Evolutionary conservation across 768 basidiomycete genomes (phyloP).

Genomic region (Cystobasidium tubakii): DNA sequence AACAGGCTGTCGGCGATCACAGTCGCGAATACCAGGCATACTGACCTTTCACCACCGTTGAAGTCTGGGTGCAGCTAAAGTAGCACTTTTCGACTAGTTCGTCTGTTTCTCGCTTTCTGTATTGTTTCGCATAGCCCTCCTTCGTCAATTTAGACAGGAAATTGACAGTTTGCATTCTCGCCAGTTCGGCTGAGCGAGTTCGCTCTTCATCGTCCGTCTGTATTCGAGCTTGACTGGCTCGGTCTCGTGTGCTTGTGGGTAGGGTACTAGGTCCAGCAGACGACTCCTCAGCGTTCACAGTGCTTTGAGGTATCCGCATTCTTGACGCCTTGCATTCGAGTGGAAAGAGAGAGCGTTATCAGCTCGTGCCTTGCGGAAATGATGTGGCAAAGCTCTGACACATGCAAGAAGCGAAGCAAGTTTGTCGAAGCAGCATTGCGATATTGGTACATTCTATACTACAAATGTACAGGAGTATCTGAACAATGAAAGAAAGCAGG

Average conservation of each 20-base stretch:
- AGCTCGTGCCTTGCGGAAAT: too few species aligned
- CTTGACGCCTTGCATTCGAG: background rate
- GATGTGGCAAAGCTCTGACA: background rate
- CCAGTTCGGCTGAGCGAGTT: background rate
- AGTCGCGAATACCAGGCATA: background rate
- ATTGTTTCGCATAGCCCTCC: background rate
- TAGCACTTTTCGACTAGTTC: slow-evolving; percentile 17
- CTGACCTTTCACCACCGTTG: background rate
- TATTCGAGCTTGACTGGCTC: background rate
- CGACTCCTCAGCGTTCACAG: background rate
- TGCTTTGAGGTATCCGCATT: background rate
- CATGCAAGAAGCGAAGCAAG: background rate
- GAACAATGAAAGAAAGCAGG: background rate
- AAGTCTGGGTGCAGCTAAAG: slow-evolving; percentile 1
- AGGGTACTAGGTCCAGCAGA: background rate
- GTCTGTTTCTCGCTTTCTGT: slow-evolving; percentile 11
- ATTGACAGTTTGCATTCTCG: background rate
- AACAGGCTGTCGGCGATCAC: slow-evolving; percentile 11
- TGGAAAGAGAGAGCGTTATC: too few species aligned
- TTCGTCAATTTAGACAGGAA: background rate
- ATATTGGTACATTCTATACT: background rate
- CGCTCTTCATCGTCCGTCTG: background rate
- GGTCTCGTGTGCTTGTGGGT: background rate
- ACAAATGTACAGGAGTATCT: background rate
- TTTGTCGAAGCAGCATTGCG: background rate